Base-by-base conservation (phyloP, 2,329 filamentous ascomycete genomes). In the Lasiodiplodia gonubiensis region DNA sequence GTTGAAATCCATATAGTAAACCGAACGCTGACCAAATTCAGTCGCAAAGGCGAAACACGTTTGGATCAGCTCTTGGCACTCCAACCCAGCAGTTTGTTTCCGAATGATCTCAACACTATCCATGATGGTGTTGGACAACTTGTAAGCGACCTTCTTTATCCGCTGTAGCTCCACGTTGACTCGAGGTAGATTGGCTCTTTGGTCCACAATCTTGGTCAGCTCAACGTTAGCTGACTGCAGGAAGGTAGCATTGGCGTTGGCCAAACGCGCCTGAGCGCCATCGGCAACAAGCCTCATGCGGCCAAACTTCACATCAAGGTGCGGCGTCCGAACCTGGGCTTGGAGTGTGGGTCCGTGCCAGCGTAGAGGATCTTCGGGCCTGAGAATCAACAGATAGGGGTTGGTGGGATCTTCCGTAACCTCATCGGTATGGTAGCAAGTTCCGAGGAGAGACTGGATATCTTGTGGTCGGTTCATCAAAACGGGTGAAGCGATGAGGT, bases 31-130 rank as follows among this genome's bases (percentile, higher is more conserved):
- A 53, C 95, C 95, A 72, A 99, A 99, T 77, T 99, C 95, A 0
- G 95, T 98, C n/a, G 95, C 95, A 74, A 98, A 99, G 49, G 96
- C 92, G 78, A 98, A 99, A 80, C 94, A 99, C 5, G 93, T 97
- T 79, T 99, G 95, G 70, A 99, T 95, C 35, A 99, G 87, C 75
- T 99, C 95, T 74, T 97, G 93, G 76, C 94, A 97, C 71, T 95
- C 91, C 70, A 94, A 87, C 10, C 90, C 92, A 67, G 87, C 86
- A 1, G 93, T 93, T 79, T 99, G 94, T 72, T 89, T 89, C 70
- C 93, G 88, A 70, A 99, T 95, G 70, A 92, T 93, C 76, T 97
- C 93, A 53, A 99, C 95, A 76, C 93, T 97, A 79, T 98, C 94
- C 93, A 99, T 97, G 80, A 99, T 98, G 7, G 93, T 93, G 80